These are phyloP conservation scores for Exserohilum turcica DNA, from an alignment of 2,329 filamentous ascomycete species.

Conservation along the genomic window DNA sequence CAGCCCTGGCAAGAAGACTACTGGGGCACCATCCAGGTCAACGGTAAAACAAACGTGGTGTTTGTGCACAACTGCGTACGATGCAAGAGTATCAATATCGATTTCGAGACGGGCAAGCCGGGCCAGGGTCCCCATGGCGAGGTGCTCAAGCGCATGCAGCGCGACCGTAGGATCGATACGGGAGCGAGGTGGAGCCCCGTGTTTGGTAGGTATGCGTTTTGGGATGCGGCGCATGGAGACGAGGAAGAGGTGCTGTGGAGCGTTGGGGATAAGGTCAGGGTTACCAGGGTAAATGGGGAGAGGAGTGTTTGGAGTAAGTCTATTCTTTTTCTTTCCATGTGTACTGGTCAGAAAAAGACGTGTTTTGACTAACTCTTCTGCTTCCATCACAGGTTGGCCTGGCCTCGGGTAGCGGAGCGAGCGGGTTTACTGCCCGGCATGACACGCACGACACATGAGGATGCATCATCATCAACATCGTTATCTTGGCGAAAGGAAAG, in stretches of 20 bases:
- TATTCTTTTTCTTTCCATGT: not conserved
- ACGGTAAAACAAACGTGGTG: constrained; percentile 38
- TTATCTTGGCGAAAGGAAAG: too few relatives aligned
- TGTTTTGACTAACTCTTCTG: not conserved
- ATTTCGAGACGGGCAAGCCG: constrained; percentile 52
- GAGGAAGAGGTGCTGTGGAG: constrained; percentile 21
- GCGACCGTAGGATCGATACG: constrained; percentile 52
- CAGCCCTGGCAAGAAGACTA: constrained; percentile 54
- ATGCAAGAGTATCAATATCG: constrained; percentile 55
- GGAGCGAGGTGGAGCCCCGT: constrained; percentile 55
- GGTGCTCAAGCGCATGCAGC: constrained; percentile 54
- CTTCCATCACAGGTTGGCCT: constrained; percentile 4
- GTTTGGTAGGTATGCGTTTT: constrained; percentile 56
- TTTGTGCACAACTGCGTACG: constrained; percentile 54
- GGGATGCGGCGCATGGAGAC: constrained; percentile 12
- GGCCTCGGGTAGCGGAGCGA: not conserved
- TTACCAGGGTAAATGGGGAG: constrained; percentile 48
- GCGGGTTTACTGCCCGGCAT: too few relatives aligned
- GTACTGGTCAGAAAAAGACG: not conserved
- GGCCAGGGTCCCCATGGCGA: constrained; percentile 46
- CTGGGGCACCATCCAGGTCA: constrained; percentile 50
- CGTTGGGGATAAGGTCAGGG: constrained; percentile 53
- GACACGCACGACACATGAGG: too few relatives aligned
- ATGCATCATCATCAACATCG: too few relatives aligned
- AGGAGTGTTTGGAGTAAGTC: constrained; percentile 52